Base-by-base conservation (phyloP, 73 alveolate species). In the Paramecium primaurelia region DNA sequence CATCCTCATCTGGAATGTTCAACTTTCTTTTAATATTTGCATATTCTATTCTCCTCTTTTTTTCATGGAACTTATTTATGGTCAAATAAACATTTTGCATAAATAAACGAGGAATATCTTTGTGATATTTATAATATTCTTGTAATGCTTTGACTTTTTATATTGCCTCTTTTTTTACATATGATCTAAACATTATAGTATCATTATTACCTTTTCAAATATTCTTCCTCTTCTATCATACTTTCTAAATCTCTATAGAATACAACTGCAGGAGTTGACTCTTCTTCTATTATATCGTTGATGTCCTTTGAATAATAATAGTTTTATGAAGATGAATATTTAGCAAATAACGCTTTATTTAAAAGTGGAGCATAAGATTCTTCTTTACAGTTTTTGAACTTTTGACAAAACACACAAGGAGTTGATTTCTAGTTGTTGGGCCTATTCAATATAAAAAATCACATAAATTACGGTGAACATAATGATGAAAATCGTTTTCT, bases 301-400 rank as follows among this genome's bases (percentile, higher is more conserved):
- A 89, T 89, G 32, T 89, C 94, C 58, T 89, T 89, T n/a, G 94
- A 89, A 83, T 89, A 89, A 85, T 71, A 89, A 36, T 89, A 89
- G 75, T 89, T 89, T 47, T 89, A 30, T 8, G 94, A 89, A 2
- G 94, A 89, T 47, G 94, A 89, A 49, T 89, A 89, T 89, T 89
- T 89, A 6, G 94, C 71, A 47, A 71, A 89, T 22, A 89, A 73
- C 30, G 94, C 94, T 71, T 89, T 89, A 30, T 68, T 89, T 25
- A 89, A 75, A n/a, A 89, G 60, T 20, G 94, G 94, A 25, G 92
- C 90, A 47, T 71, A 89, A 10, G 71, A 32, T 28, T 80, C 71
- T 25, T 40, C 51, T 80, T 80, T 80, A 4, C 38, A 22, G 71
- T 40, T 26, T 80, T 80, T 42, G 77, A 80, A 80, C 91, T 80